Evolutionary conservation across 2,329 filamentous ascomycete species (phyloP).

Genomic region (Sporothrix humicola): DNA sequence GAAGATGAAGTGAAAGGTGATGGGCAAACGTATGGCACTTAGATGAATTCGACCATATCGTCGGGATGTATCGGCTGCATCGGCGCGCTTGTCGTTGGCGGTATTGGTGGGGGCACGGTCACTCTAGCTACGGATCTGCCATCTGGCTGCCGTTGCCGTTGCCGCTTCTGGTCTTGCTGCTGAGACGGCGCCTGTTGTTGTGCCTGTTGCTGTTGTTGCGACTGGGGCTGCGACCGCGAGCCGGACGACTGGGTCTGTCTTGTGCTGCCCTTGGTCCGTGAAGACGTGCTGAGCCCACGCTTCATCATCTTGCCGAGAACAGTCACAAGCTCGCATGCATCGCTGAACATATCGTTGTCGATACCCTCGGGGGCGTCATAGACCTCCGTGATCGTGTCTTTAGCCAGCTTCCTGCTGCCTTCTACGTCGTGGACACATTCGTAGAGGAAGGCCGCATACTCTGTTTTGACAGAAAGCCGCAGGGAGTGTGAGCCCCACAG

Average conservation of each 20-base stretch:
- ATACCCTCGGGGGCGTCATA: constrained; percentile 91
- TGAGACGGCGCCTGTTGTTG: background rate
- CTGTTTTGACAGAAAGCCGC: constrained; percentile 85
- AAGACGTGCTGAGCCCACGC: constrained; percentile 33
- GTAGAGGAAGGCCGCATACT: constrained; percentile 91
- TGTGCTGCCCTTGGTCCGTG: constrained; percentile 19
- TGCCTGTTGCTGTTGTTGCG: background rate
- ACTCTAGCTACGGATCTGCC: background rate
- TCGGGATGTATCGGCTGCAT: constrained; percentile 30
- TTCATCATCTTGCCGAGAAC: constrained; percentile 83
- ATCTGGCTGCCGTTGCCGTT: constrained; percentile 11
- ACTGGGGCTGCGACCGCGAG: constrained; percentile 13
- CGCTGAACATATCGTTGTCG: constrained; percentile 93
- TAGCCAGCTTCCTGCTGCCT: constrained; percentile 75
- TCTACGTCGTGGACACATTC: constrained; percentile 87
- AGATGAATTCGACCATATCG: constrained; percentile 33
- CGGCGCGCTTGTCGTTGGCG: constrained; percentile 29
- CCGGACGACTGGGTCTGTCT: background rate
- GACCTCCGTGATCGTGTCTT: constrained; percentile 84
- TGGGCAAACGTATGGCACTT: background rate
- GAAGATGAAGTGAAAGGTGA: background rate
- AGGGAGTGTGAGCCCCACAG: constrained; percentile 90
- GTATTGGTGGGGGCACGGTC: constrained; percentile 30
- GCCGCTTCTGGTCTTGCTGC: background rate
- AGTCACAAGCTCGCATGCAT: constrained; percentile 86